Evolutionary conservation across 345 rosid species (phyloP), one percentile per base, ranked within the genome.

Genomic region (Citrus maxima): DNA sequence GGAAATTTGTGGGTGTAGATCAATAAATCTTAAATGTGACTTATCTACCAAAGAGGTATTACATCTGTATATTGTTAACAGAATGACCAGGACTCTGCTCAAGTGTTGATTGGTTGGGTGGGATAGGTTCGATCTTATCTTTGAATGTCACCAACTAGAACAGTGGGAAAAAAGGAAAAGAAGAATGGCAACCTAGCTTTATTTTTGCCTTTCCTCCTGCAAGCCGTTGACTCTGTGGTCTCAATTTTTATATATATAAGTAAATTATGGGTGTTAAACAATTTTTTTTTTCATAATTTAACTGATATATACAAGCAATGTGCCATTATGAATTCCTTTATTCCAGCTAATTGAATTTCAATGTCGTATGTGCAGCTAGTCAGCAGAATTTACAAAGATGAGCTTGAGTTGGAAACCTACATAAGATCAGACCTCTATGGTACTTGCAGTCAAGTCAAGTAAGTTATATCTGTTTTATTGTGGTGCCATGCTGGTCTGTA

Each of bases 331-430:
- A 64, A 25, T 77, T 75, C 7, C 42, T 32, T 35, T 46, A 74
- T 27, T 67, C 22, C 63, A 63, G 34, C 67, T 70, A 68, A 46
- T 10, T 74, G 37, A 67, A 27, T 49, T 83, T 72, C 58, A 40
- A 18, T 80, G 81, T 84, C 72, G n/a, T 74, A 40, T 77, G 79
- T 85, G 75, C 93, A 95, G 97, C 84, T 84, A 69, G 96, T 91
- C 79, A 83, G 91, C 73, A 90, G 72, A 84, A 71, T 92, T 76
- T 95, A 90, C 76, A 82, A 88, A 80, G 96, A 95, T 84, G 99
- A 93, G 72, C 78, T 82, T 18, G 94, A 92, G 86, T 82, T 95
- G 84, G 99, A 95, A 82, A 82, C 89, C 27, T 95, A 95, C 73
- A 83, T 95, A 81, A 82, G 88, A 56, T 95, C 98, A 75, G 82